phyloP scores from a whole-genome alignment of 2,329 filamentous ascomycete genomes.

The Fusarium veterinarium region DNA sequence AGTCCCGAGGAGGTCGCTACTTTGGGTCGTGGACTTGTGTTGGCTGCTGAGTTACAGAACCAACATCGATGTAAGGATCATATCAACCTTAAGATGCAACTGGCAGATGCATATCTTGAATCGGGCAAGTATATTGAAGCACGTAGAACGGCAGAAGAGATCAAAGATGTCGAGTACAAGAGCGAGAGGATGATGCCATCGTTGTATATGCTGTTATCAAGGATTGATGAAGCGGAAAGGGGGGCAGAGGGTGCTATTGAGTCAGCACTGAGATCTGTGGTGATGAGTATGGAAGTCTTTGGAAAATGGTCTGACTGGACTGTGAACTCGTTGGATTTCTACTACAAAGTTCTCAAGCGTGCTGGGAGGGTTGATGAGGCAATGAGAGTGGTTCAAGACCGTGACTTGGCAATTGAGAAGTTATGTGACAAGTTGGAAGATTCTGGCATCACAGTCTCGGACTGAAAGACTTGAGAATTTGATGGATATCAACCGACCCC shows the following conservation, averaged over 20 bases:
- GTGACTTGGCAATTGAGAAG: background rate
- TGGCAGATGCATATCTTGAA: background rate
- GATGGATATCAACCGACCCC: no score
- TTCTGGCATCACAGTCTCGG: background rate
- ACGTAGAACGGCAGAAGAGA: background rate
- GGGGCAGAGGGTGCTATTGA: background rate
- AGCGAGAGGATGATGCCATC: background rate
- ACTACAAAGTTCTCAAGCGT: background rate
- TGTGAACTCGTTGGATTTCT: background rate
- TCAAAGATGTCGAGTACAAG: background rate
- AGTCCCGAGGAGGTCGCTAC: background rate
- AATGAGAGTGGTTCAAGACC: background rate
- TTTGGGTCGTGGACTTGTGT: background rate
- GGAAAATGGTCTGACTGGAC: background rate
- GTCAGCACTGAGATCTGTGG: background rate
- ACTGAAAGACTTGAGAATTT: background rate
- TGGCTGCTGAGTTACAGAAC: background rate
- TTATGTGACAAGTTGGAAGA: background rate
- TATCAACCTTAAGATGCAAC: background rate
- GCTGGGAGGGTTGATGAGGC: background rate
- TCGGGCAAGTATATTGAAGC: background rate
- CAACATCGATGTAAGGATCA: background rate
- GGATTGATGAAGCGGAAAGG: background rate
- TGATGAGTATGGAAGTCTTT: background rate
- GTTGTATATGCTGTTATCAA: background rate